A percentile compares a stretch with the other conserved stretches of the same genome.
Evolutionary conservation across 768 basidiomycete species (phyloP).

Genomic region (Hygrocybe coccinea): DNA sequence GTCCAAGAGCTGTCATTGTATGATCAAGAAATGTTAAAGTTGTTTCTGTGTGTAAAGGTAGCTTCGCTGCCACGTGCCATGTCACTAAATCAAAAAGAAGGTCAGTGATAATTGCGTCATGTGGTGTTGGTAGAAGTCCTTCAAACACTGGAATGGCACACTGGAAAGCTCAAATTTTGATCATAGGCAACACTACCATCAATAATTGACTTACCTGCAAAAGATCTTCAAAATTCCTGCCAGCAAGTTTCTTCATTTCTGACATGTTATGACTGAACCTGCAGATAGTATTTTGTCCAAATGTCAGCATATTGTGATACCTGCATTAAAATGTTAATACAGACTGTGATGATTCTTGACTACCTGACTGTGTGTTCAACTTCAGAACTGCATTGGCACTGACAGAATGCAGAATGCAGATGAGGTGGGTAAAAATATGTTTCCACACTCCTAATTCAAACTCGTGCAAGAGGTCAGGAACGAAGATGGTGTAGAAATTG

Average conservation of each 20-base stretch:
- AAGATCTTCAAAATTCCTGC: conserved; percentile 35
- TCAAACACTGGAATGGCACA: conserved; percentile 33
- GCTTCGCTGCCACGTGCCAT: conserved; percentile 29
- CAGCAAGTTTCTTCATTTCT: conserved; percentile 33
- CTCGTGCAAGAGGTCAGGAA: neutral
- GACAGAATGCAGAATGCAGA: conserved; percentile 22
- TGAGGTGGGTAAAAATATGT: conserved; percentile 24
- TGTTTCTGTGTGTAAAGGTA: conserved; percentile 23
- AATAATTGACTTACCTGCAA: conserved; percentile 34
- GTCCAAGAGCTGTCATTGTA: conserved; percentile 26
- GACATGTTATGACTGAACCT: conserved; percentile 31
- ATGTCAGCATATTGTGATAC: conserved; percentile 14
- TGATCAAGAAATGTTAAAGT: conserved; percentile 23
- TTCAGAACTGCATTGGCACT: conserved; percentile 6
- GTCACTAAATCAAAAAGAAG: conserved; percentile 26
- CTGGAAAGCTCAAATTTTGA: conserved; percentile 10
- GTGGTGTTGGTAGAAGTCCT: conserved; percentile 25
- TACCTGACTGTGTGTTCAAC: conserved; percentile 19
- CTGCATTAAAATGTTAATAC: neutral
- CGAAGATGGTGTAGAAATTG: conserved; percentile 22
- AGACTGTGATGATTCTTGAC: neutral
- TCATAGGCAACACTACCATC: conserved; percentile 31
- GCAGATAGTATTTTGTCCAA: conserved; percentile 31
- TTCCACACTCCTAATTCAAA: conserved; percentile 30
- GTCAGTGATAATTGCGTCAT: conserved; percentile 21